Conservation (phyloP, 1,284 basidiomycete genomes). For the Ustilago tritici region DNA sequence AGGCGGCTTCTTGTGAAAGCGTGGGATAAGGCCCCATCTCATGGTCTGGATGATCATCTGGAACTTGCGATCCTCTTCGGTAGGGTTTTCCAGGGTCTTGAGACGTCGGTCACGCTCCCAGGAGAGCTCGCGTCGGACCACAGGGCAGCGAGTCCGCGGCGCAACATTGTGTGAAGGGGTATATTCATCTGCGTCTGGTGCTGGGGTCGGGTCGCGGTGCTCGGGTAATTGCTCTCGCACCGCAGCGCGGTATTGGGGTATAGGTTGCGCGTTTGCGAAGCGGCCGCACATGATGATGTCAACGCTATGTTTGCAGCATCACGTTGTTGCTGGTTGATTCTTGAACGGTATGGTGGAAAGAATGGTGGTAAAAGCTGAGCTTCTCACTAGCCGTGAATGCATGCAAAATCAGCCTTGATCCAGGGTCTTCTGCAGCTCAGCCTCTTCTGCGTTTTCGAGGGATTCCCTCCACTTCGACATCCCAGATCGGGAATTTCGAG, state of each 20-base stretch:
- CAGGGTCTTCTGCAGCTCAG: slow-evolving; percentile 8
- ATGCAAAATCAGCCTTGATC: slow-evolving; percentile 5
- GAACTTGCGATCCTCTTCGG: slow-evolving; percentile 18
- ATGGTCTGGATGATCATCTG: slow-evolving; percentile 54
- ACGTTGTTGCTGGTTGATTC: neutral
- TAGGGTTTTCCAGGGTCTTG: slow-evolving; percentile 11
- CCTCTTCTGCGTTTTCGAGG: neutral
- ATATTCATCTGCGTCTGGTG: slow-evolving; percentile 50
- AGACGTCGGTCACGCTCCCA: slow-evolving; percentile 41
- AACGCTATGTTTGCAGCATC: slow-evolving; percentile 4
- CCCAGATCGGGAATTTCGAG: neutral
- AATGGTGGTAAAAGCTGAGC: neutral
- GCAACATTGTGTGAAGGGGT: slow-evolving; percentile 63
- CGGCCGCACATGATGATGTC: slow-evolving; percentile 52
- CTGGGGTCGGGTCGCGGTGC: slow-evolving; percentile 10
- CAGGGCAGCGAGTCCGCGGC: slow-evolving; percentile 53
- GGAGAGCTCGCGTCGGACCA: slow-evolving; percentile 53
- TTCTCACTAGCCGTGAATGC: neutral
- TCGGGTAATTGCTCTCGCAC: slow-evolving; percentile 39
- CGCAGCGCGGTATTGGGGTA: slow-evolving; percentile 44
- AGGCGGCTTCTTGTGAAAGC: slow-evolving; percentile 79
- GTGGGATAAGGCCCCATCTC: slow-evolving; percentile 91
- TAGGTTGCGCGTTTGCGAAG: slow-evolving; percentile 54
- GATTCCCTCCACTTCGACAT: slow-evolving; percentile 1
- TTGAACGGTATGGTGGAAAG: neutral